Base-by-base conservation (phyloP, 73 alveolate genomes). In the Paramecium tetraurelia region DNA sequence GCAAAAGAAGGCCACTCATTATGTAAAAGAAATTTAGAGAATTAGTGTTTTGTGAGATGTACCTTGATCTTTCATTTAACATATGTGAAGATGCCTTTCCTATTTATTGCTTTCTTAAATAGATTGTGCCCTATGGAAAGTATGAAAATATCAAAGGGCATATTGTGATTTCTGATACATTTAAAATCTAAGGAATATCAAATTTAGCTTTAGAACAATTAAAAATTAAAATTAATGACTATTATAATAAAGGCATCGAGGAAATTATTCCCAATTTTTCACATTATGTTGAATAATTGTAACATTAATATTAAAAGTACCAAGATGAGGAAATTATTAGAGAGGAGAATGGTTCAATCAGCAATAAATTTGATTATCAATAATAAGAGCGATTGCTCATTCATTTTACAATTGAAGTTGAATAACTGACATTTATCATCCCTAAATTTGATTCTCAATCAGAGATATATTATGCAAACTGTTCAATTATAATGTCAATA, bases 41-140 rank as follows among this genome's bases (percentile, higher is more conserved):
- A 9, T 48, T 80, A 10, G 46, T 80, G 0, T 80, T 44, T 43
- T 40, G 76, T 46, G 90, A 80, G 43, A 80, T 80, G 90, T 80
- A 40, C 22, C 41, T 80, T 21, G 90, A 80, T 80, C 57, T 80
- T 12, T 80, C 63, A 40, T 80, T 80, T n/a, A 80, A 46, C n/a
- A 46, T 80, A 4, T 16, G 41, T 9, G 70, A 80, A 35, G 90
- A 80, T 41, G 72, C 70, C 7, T 80, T 80, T 80, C 90, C 90
- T 7, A 46, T 80, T 4, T 80, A 80, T 48, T 80, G 90, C 24
- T 80, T 80, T 48, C 33, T 80, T 21, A 80, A 46, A 22, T 22
- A 80, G 24, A 31, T 80, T 31, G 43, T 27, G 7, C 57, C 70
- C 1, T 41, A 33, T 44, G 70, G 76, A 8, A 46, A 48, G 48